Conservation (phyloP, 192 early-diverging fungal genomes). For the Rhizophagus clarus region DNA sequence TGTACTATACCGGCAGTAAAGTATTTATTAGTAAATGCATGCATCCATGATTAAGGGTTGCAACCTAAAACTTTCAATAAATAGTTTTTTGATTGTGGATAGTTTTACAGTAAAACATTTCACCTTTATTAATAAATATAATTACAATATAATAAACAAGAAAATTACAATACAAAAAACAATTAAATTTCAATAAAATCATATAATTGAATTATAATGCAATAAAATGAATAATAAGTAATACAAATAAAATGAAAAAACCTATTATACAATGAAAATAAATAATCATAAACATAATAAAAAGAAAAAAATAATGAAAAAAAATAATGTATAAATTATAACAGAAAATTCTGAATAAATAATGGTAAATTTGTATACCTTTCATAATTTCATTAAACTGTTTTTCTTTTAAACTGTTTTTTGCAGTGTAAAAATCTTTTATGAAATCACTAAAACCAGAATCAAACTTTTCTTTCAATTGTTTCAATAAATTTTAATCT, state of each 20-base stretch:
- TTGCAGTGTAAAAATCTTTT: background rate
- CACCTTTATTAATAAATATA: background rate
- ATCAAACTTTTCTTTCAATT: background rate
- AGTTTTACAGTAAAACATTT: background rate
- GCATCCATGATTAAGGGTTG: background rate
- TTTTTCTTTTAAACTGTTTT: background rate
- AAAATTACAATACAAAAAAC: too few relatives aligned
- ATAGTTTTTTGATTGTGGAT: background rate
- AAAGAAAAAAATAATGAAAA: background rate
- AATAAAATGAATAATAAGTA: too few relatives aligned
- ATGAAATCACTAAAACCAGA: background rate
- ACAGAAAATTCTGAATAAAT: background rate
- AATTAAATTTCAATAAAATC: too few relatives aligned
- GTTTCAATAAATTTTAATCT: background rate
- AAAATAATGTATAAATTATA: background rate
- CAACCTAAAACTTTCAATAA: background rate
- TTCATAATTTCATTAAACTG: background rate
- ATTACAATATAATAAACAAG: too few relatives aligned
- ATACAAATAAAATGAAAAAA: too few relatives aligned
- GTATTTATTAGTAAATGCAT: background rate
- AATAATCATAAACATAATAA: too few relatives aligned
- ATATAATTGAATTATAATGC: too few relatives aligned
- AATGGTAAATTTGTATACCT: background rate
- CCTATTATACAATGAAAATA: too few relatives aligned
- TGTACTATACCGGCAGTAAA: too few relatives aligned